These are phyloP conservation scores for Larix sibirica DNA, from an alignment of 83 land plant species.

Conservation along the genomic window DNA sequence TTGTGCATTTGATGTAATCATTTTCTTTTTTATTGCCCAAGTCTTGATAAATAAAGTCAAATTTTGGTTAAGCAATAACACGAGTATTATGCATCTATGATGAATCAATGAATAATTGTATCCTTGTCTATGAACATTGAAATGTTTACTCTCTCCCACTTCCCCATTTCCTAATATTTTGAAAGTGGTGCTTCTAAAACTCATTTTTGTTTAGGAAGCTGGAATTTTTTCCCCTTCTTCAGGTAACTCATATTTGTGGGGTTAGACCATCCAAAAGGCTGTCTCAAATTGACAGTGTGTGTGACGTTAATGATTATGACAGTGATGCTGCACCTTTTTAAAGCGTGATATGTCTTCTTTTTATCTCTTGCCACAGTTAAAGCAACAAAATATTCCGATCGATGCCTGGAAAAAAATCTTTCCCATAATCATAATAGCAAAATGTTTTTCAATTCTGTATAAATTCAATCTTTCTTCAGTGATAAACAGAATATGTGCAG, in stretches of 20 bases:
- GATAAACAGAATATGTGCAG: not conserved
- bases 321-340: not conserved
- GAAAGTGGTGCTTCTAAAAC: no score
- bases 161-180: no score
- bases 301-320: not conserved
- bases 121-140: no score
- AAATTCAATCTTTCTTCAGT: not conserved
- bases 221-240: not conserved
- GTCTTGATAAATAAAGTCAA: not conserved
- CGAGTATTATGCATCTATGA: no score
- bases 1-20: no score
- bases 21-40: no score
- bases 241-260: not conserved
- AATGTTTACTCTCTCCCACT: no score
- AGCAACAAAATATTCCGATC: not conserved
- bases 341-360: not conserved
- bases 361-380: not conserved
- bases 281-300: not conserved
- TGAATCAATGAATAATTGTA: no score
- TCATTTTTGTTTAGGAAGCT: no score
- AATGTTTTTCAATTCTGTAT: not conserved
- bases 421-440: not conserved
- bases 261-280: not conserved
- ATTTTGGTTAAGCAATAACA: no score
- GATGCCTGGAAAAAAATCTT: not conserved